These are phyloP conservation scores for Microthlaspi erraticum DNA, from an alignment of 345 rosid species.

Conservation along the genomic window DNA sequence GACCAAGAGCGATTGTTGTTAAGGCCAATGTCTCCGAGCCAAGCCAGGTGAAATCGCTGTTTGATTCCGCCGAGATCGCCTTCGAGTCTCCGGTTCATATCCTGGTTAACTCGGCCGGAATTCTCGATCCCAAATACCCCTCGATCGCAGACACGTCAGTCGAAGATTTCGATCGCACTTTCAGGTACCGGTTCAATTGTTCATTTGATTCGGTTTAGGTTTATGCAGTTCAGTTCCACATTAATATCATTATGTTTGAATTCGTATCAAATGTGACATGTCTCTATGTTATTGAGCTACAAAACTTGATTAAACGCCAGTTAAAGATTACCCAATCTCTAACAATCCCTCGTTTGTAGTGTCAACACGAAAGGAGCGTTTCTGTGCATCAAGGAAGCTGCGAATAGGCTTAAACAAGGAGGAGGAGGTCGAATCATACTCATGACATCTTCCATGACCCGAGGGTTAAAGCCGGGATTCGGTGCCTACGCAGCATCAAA, in stretches of 20 bases:
- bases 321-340: background rate
- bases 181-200: slow-evolving; percentile 16
- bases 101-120: slow-evolving; percentile 64
- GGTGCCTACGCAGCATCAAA: slow-evolving; percentile 51
- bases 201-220: background rate
- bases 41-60: slow-evolving; percentile 61
- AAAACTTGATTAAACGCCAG: too few species aligned
- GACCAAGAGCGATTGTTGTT: slow-evolving; percentile 51
- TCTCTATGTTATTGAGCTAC: background rate
- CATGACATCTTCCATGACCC: slow-evolving; percentile 45
- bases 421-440: slow-evolving; percentile 56
- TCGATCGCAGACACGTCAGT: slow-evolving; percentile 53
- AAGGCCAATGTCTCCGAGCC: slow-evolving; percentile 65
- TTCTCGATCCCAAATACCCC: slow-evolving; percentile 59
- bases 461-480: slow-evolving; percentile 24
- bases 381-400: slow-evolving; percentile 51
- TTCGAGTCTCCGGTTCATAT: slow-evolving; percentile 58
- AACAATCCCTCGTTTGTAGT: slow-evolving; percentile 12
- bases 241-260: background rate
- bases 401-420: slow-evolving; percentile 49
- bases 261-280: background rate
- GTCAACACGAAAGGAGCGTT: slow-evolving; percentile 56
- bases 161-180: slow-evolving; percentile 62
- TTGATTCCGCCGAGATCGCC: slow-evolving; percentile 59
- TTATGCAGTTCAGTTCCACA: background rate